These are phyloP conservation scores for Auricularia heimuer DNA, from an alignment of 768 basidiomycete genomes.

Conservation along the genomic window DNA sequence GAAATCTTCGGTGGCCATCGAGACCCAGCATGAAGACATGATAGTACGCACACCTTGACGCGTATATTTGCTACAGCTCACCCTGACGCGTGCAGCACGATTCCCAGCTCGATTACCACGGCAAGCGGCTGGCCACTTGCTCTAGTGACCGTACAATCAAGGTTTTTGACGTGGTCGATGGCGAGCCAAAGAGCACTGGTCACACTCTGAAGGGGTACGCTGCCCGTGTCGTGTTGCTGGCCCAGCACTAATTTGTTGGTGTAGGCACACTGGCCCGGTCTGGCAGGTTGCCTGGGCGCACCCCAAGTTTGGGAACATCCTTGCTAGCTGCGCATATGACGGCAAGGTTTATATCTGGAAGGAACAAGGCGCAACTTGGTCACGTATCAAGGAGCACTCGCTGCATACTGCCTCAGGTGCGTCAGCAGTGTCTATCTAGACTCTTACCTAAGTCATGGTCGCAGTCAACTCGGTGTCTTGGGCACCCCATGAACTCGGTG, in stretches of 20 bases:
- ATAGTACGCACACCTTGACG: conserved; percentile 50
- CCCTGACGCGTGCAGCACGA: conserved; percentile 60
- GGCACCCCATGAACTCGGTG: conserved; percentile 98
- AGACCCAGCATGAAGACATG: conserved; percentile 98
- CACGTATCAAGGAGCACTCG: conserved; percentile 91
- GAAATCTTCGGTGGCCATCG: conserved; percentile 57
- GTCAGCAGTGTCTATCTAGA: conserved; percentile 14
- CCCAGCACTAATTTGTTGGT: background rate
- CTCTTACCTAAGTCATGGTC: background rate
- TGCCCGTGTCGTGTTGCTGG: background rate
- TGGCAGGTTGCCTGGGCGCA: conserved; percentile 99
- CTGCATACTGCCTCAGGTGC: conserved; percentile 88
- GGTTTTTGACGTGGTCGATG: conserved; percentile 89
- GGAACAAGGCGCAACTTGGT: conserved; percentile 75
- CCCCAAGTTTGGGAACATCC: conserved; percentile 91
- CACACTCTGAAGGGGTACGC: conserved; percentile 75
- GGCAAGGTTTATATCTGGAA: conserved; percentile 99
- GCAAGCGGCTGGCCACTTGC: conserved; percentile 92
- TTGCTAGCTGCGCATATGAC: conserved; percentile 98
- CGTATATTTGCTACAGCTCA: conserved; percentile 3
- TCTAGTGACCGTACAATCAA: conserved; percentile 93
- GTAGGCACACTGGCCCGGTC: conserved; percentile 90
- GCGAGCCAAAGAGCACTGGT: conserved; percentile 62
- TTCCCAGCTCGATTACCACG: conserved; percentile 96
- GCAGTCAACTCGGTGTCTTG: conserved; percentile 95